These are phyloP conservation scores for Effrenium voratum DNA, from an alignment of 73 alveolate species.

Conservation along the genomic window DNA sequence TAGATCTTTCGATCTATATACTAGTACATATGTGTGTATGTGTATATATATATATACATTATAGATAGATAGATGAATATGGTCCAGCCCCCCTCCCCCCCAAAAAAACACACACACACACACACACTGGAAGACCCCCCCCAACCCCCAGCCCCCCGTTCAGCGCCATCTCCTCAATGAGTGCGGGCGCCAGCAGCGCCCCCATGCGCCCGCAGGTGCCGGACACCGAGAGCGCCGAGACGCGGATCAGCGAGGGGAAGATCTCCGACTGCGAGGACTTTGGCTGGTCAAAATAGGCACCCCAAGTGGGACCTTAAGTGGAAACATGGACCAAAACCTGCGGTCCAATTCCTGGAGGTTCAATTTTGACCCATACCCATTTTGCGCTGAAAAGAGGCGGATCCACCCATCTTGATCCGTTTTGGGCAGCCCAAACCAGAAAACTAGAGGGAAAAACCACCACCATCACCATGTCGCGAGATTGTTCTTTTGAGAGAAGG, in stretches of 20 bases:
- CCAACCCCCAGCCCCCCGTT: too few species aligned
- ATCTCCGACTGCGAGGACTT: constrained; percentile 30
- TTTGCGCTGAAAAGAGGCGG: background rate
- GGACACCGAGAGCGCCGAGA: constrained; percentile 67
- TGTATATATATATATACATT: too few species aligned
- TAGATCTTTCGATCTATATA: too few species aligned
- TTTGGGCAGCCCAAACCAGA: background rate
- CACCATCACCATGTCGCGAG: too few species aligned
- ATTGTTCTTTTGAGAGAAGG: too few species aligned
- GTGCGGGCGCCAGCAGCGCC: constrained; percentile 71
- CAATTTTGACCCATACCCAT: background rate
- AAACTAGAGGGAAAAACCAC: background rate
- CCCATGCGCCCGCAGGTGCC: constrained; percentile 90
- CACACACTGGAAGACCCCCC: too few species aligned
- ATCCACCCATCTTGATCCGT: background rate
- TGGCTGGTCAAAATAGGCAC: background rate
- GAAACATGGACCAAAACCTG: background rate
- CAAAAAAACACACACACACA: too few species aligned
- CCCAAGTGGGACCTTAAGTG: background rate
- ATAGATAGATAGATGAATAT: too few species aligned
- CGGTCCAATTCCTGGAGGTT: background rate
- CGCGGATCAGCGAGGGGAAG: constrained; percentile 79
- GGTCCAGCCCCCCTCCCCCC: too few species aligned
- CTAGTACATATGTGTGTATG: too few species aligned
- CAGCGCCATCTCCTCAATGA: constrained; percentile 15